These are phyloP conservation scores for Lentinula detonsa DNA, from an alignment of 768 basidiomycete species.

Conservation along the genomic window DNA sequence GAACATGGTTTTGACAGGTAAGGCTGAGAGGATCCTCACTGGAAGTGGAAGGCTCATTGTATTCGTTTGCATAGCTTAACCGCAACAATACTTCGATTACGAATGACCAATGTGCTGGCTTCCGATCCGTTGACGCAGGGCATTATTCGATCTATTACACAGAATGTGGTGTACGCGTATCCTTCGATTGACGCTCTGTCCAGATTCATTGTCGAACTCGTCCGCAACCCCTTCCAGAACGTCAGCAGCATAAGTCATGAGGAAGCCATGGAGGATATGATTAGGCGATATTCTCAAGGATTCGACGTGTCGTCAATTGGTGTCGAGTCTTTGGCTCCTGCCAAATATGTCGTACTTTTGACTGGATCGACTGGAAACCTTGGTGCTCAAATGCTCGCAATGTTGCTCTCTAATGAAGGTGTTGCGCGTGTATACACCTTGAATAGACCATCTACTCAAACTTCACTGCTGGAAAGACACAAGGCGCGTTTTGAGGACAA, in stretches of 20 bases:
- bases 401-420: conserved; percentile 16
- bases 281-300: conserved; percentile 12
- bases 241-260: background rate
- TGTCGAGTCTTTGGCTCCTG: background rate
- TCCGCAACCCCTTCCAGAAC: background rate
- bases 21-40: background rate
- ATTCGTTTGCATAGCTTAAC: conserved; percentile 10
- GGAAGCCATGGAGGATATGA: conserved; percentile 33
- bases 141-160: conserved; percentile 7
- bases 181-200: conserved; percentile 21
- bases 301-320: background rate
- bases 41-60: background rate
- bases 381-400: conserved; percentile 27
- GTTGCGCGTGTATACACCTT: conserved; percentile 12
- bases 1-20: conserved; percentile 23
- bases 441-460: conserved; percentile 8
- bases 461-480: conserved; percentile 13
- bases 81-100: conserved; percentile 21
- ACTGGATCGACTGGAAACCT: conserved; percentile 36
- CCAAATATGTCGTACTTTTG: conserved; percentile 23
- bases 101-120: conserved; percentile 29
- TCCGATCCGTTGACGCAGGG: conserved; percentile 5
- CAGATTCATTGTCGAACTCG: conserved; percentile 9
- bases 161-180: conserved; percentile 19
- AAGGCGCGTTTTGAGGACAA: conserved; percentile 15